Evolutionary conservation across 2,329 filamentous ascomycete species (phyloP), one percentile per base, ranked within the genome.

Genomic region (Zymoseptoria pseudotritici): DNA sequence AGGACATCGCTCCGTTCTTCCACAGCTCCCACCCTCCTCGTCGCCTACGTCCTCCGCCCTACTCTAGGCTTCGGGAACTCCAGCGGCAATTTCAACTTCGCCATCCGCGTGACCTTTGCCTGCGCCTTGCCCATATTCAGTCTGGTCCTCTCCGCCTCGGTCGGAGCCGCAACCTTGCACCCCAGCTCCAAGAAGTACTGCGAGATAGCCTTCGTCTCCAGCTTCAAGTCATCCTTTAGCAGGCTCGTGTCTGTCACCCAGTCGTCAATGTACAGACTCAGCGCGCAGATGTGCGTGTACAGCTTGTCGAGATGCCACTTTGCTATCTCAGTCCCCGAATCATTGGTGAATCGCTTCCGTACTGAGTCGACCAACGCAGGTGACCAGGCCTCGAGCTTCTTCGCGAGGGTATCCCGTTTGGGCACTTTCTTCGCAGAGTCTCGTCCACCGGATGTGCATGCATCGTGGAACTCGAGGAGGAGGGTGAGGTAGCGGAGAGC

Each of bases 151-250:
- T 83, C 79, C 19, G 71, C 72, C 55, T 81, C 80, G 3, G 77
- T 79, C 11, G 79, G 74, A 26, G 72, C 64, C 19, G 60, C 69
- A 36, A 90, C 80, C 66, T 80, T 83, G 29, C 86, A 89, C 21
- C 90, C 90, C 65, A 94, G 86, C 73, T 93, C 90, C 54, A 79
- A 76, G 73, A 89, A 92, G 73, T 91, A 92, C 70, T 85, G 82
- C 56, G 79, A 82, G 68, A 93, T 76, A 31, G 84, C 79, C 75
- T 84, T 87, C 73, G 86, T 84, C 65, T 91, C 88, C 59, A 92
- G 69, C 70, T 83, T 82, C 61, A 94, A 75, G 70, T 94, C 90
- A 63, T 88, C 84, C 57, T 85, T 82, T 64, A 95, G 75, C 65
- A 87, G 82, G 63, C 82, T 82, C 6, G 86, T 86, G 68, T 92